A percentile compares a stretch with the other conserved stretches of the same genome.
These are phyloP conservation scores for Tetrahymena malaccensis DNA, from an alignment of 73 alveolate species.

Conservation along the genomic window DNA sequence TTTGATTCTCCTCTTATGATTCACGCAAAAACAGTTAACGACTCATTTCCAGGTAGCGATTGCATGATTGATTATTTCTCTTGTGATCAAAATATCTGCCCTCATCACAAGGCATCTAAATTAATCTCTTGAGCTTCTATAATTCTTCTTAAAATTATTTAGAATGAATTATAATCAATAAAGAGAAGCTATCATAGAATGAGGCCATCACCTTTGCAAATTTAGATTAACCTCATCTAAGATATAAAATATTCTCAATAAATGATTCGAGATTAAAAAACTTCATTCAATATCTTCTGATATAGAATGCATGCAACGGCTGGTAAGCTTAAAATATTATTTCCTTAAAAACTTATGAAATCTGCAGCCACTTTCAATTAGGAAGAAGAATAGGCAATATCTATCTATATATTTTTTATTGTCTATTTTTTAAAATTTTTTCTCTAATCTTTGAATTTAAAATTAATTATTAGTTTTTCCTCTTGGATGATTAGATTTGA, in stretches of 20 bases:
- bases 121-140: neutral
- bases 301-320: neutral
- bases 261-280: neutral
- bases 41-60: neutral
- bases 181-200: neutral
- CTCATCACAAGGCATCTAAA: neutral
- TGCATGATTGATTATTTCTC: neutral
- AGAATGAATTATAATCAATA: neutral
- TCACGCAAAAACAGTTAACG: neutral
- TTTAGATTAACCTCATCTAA: neutral
- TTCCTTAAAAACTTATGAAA: neutral
- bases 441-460: neutral
- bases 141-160: neutral
- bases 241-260: neutral
- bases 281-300: neutral
- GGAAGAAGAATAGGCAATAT: neutral
- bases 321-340: neutral
- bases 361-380: neutral
- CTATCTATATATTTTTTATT: too few species aligned
- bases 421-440: neutral
- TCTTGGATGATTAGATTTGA: neutral
- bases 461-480: neutral
- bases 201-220: neutral
- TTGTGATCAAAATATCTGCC: neutral
- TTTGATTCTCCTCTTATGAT: neutral